Evolutionary conservation across 495 filamentous ascomycete genomes (phyloP), one percentile per base, ranked within the genome.

Genomic region (Aspergillus conjunctus): DNA sequence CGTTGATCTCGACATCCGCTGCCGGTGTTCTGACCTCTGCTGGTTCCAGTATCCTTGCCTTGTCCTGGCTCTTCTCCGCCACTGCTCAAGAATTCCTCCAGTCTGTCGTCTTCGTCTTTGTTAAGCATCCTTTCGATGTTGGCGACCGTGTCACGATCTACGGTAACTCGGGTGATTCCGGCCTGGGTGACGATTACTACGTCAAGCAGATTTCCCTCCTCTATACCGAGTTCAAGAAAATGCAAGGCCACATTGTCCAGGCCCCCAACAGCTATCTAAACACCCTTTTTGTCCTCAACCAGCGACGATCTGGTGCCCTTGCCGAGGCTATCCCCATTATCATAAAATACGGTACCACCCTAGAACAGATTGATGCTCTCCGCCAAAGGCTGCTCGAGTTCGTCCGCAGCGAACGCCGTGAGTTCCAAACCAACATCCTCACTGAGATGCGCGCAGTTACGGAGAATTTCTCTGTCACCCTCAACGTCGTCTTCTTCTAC

Each of bases 401-500:
- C 65, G 92, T 96, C 32, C 78, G 84, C 33, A 82, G 80, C 46
- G 92, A 97, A 75, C 93, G 96, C 74, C 89, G 93, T 31, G 94
- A 97, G 70, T 97, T 92, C 74, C 91, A 94, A 59, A 80, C 81
- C 54, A 92, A 92, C 63, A 93, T 98, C 58, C 83, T 97, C 49
- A 97, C 94, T 1, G 93, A 98, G 68, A 79, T 98, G 26, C 82
- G 84, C 15, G 80, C 81, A 26, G 81, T 88, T n/a, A 76, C 77
- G 14, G 85, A 88, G 53, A 85, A 81, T 45, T 85, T 89, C 79
- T 83, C 81, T 14, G 75, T 97, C 65, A 96, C 89, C 10, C 81
- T 98, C 59, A 97, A 97, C 72, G 87, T 98, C 54, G 88, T 97
- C 62, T 97, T 97, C 77, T 97, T 98, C 77, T 97, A 97, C 81